Conservation (phyloP, 2,329 filamentous ascomycete species). For the Epichloe sp. region DNA sequence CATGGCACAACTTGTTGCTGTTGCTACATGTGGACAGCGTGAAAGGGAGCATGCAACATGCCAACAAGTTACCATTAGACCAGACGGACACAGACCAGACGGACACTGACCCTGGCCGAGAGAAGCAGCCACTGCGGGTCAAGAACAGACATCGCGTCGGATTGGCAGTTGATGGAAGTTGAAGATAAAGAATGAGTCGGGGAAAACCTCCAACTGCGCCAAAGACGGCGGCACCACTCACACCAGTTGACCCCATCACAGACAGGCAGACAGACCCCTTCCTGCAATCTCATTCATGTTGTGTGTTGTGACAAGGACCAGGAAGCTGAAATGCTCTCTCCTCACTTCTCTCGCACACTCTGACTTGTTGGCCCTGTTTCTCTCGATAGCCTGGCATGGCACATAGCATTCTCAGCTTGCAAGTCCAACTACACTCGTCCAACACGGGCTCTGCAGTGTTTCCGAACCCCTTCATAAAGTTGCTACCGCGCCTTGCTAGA, state of each 20-base stretch:
- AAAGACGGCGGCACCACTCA: neutral
- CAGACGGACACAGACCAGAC: too few relatives aligned
- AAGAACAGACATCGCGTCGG: neutral
- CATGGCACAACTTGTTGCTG: too few relatives aligned
- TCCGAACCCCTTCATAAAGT: neutral
- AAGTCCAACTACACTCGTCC: neutral
- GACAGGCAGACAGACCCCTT: neutral
- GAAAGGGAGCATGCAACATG: too few relatives aligned
- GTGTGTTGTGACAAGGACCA: neutral
- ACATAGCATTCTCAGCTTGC: neutral
- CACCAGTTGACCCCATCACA: neutral
- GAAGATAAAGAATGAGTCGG: conserved; percentile 1
- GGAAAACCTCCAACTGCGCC: neutral
- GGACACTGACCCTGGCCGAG: neutral
- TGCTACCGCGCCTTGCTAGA: neutral
- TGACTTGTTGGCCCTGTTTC: neutral
- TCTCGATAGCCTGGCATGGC: neutral
- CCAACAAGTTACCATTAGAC: neutral
- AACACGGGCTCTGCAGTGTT: neutral
- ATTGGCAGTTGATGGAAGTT: neutral
- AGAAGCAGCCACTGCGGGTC: neutral
- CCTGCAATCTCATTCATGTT: neutral
- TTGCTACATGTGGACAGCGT: too few relatives aligned
- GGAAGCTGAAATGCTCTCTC: neutral
- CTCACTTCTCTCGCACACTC: neutral